These are phyloP conservation scores for Phlyctochytrium arcticum DNA, from an alignment of 192 early-diverging fungal species.

Conservation along the genomic window DNA sequence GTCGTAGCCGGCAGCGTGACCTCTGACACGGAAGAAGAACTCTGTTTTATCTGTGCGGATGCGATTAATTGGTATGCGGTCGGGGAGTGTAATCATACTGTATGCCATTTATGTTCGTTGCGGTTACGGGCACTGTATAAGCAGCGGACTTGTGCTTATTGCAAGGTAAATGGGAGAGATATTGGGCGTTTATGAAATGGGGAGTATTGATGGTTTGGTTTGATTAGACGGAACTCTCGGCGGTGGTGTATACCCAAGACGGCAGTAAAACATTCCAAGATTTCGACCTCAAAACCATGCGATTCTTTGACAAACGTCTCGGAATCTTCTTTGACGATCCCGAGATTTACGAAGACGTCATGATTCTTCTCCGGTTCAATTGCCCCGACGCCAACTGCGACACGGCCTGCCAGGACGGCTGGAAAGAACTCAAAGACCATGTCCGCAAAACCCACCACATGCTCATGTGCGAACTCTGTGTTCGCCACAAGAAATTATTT, in stretches of 20 bases:
- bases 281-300: conserved; percentile 43
- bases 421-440: conserved; percentile 82
- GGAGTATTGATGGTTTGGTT: neutral
- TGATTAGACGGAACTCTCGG: conserved; percentile 67
- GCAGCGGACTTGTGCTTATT: conserved; percentile 78
- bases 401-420: conserved; percentile 67
- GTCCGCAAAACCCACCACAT: conserved; percentile 69
- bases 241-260: conserved; percentile 73
- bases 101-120: conserved; percentile 90
- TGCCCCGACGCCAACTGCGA: conserved; percentile 83
- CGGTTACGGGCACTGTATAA: conserved; percentile 87
- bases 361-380: conserved; percentile 75
- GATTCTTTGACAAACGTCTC: conserved; percentile 60
- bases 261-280: conserved; percentile 41
- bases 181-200: neutral
- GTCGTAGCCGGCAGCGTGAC: neutral
- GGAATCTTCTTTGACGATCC: conserved; percentile 71
- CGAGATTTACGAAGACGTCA: conserved; percentile 69
- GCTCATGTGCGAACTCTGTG: conserved; percentile 82
- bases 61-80: conserved; percentile 75
- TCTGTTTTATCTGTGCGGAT: conserved; percentile 90
- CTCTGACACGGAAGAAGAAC: conserved; percentile 9
- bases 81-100: conserved; percentile 86
- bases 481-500: conserved; percentile 87
- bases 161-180: conserved; percentile 65